phyloP scores from a whole-genome alignment of 495 filamentous ascomycete genomes.

The Tuber umbilicatum region DNA sequence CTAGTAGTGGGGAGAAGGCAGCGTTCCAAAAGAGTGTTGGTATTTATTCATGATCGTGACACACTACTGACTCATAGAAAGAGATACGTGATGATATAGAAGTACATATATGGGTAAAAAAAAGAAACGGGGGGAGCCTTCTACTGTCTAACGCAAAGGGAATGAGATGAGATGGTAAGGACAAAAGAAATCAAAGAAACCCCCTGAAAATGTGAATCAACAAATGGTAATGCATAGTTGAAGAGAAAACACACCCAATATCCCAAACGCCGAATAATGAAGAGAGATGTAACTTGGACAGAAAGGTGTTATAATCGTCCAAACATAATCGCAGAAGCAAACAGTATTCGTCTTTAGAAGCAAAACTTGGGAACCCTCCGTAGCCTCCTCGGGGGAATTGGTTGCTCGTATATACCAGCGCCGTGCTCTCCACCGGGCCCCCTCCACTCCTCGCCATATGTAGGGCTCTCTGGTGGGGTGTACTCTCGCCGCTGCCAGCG shows the following conservation, averaged over 20 bases:
- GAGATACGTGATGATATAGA: neutral
- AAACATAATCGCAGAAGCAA: neutral
- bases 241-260: neutral
- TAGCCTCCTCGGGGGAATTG: neutral
- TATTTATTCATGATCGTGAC: neutral
- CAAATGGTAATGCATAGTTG: neutral
- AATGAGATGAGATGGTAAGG: neutral
- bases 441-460: neutral
- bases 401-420: neutral
- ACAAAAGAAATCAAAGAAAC: neutral
- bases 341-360: neutral
- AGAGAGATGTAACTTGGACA: neutral
- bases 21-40: neutral
- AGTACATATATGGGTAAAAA: neutral
- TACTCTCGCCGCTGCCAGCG: constrained; percentile 14
- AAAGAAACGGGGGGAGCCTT: neutral
- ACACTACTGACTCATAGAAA: neutral
- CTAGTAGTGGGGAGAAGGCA: neutral
- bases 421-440: neutral
- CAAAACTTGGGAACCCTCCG: neutral
- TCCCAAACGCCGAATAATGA: neutral
- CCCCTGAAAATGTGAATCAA: neutral
- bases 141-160: neutral
- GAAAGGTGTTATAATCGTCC: neutral
- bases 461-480: neutral